Base-by-base conservation (phyloP, 2,329 filamentous ascomycete genomes). In the Xylaria sp. region DNA sequence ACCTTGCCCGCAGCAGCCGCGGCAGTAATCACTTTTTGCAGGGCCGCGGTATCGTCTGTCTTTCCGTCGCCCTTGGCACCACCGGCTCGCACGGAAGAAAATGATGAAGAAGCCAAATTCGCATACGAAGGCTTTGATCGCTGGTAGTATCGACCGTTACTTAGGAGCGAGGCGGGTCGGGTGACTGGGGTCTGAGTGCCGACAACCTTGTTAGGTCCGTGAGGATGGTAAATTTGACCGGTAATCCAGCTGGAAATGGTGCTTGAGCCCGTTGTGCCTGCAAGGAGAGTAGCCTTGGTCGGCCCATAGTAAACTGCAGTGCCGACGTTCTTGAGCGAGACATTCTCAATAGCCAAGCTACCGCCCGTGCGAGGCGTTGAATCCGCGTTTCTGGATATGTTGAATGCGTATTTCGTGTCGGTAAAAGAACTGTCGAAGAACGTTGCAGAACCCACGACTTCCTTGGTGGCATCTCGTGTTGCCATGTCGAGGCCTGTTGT, bases 111-210 rank as follows among this genome's bases (percentile, higher is more conserved):
- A 1, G 88, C 80, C 3, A 90, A 75, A 27, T 84, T 79, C 66
- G 89, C 87, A 76, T 96, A 97, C 72, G 93, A 88, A 6, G 93
- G 93, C 84, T 93, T 94, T 71, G 92, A 91, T 27, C 90, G 88
- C 75, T 92, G 90, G 77, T 92, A 94, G 77, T 92, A 89, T 35
- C 84, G 81, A 18, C 77, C 77, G 16, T 80, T 79, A 53, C 85
- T 81, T 1, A 92, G 82, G 2, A 95, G 87, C 75, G 79, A 51
- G 77, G 78, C 53, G 84, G 89, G 80, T 84, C 91, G 70, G 25
- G 73, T 78, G 81, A 85, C 74, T 75, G 82, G 74, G 66, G 82
- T 68, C 80, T 81, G 73, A 73, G 75, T 77, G 42, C 84, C 85
- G 71, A 90, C 86, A 42, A 88, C 82, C 23, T 80, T 78, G 21